Evolutionary conservation across 306 rosid species (phyloP), one percentile per base, ranked within the genome.

Genomic region (Cicer pinnatifidum): DNA sequence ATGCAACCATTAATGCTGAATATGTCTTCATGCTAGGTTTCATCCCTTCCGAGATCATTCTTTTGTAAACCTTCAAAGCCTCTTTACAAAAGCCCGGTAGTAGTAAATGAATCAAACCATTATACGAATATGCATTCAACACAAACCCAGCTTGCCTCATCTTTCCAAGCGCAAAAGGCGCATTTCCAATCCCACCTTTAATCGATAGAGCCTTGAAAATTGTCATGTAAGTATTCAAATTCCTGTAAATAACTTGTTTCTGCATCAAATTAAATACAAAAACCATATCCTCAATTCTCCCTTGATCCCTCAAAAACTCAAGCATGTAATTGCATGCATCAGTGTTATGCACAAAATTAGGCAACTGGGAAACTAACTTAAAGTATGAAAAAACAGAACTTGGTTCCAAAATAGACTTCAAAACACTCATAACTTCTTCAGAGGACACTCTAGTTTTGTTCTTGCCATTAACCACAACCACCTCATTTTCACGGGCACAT

Each of bases 1-100:
- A 40, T 13, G 96, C 96, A 60, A 88, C 97, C 98, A 91, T 91
- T 52, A 94, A 87, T 1, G 92, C 97, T 1, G 98, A 91, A 85
- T 91, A 94, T 6, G 96, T 88, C 89, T 94, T 94, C 84, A 94
- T 73, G 80, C 98, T 94, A 41, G 97, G 98, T 69, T 83, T 91
- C 72, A 84, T 68, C 45, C 92, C 95, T 87, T 94, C 96, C 0
- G 82, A 76, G 58, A 91, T 74, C 91, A 83, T 83, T 71, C 84
- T 87, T 78, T 73, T 86, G 83, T 94, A 94, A 60, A 89, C 92
- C 77, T 80, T 85, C 88, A 91, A 78, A 37, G 92, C 96, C 85
- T 91, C 96, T 35, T 79, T 82, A 81, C 77, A 83, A 72, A 75
- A 85, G 59, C 90, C 90, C 19, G 97, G 82, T 79, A 91, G 83